phyloP scores from a whole-genome alignment of 148 eudicot genomes.

The Amaranthus cruentus region DNA sequence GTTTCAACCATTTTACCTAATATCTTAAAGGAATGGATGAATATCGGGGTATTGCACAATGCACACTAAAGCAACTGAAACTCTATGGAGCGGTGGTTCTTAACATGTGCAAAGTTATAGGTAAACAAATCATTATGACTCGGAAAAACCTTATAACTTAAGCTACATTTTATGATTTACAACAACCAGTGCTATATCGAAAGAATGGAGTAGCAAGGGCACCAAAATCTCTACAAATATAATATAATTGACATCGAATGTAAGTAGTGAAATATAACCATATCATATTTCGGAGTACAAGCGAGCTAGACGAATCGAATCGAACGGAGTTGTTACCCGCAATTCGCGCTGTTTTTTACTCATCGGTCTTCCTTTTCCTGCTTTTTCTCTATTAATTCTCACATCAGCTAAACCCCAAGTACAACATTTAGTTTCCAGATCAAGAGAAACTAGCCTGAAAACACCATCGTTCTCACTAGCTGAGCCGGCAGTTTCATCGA shows the following conservation, averaged over 20 bases:
- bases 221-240: background rate
- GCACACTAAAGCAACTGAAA: conserved; percentile 1
- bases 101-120: background rate
- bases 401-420: conserved; percentile 83
- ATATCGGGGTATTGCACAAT: background rate
- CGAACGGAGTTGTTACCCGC: conserved; percentile 62
- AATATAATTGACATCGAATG: background rate
- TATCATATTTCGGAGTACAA: conserved; percentile 50
- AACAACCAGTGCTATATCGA: background rate
- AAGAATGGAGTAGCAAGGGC: background rate
- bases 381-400: conserved; percentile 66
- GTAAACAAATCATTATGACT: background rate
- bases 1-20: too few species aligned
- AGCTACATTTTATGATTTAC: background rate
- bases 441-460: conserved; percentile 60
- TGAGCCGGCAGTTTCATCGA: conserved; percentile 27
- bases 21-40: too few species aligned
- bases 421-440: conserved; percentile 47
- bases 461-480: conserved; percentile 53
- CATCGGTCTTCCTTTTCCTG: conserved; percentile 86
- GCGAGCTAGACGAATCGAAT: conserved; percentile 54
- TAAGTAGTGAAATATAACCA: background rate
- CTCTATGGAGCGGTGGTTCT: too few species aligned
- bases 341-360: conserved; percentile 78
- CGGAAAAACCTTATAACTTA: background rate